These are phyloP conservation scores for Atalantia buxifolia DNA, from an alignment of 345 rosid species.

Conservation along the genomic window DNA sequence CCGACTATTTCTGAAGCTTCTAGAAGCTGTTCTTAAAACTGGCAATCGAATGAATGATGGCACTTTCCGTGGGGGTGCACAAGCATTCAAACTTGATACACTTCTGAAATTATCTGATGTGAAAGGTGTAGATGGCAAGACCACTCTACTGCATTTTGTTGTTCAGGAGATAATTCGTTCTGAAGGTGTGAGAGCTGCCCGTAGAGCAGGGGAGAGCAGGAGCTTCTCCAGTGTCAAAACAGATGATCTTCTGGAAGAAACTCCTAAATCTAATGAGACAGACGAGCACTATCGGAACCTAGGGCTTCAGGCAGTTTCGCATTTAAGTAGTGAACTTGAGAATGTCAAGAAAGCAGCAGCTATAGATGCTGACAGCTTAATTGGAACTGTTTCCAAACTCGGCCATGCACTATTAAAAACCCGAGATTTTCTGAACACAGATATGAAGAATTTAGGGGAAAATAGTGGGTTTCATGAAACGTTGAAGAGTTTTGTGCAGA, in stretches of 20 bases:
- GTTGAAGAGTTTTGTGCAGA: constrained; percentile 74
- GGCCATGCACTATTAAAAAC: constrained; percentile 53
- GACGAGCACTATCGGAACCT: constrained; percentile 68
- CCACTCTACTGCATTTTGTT: constrained; percentile 94
- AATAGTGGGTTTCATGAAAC: constrained; percentile 69
- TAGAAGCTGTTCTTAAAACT: constrained; percentile 98
- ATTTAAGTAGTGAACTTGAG: constrained; percentile 71
- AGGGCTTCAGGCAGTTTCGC: constrained; percentile 84
- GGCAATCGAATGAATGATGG: constrained; percentile 99
- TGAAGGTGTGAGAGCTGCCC: constrained; percentile 90
- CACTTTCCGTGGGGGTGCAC: constrained; percentile 96
- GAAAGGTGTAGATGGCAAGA: constrained; percentile 94
- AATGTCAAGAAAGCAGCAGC: constrained; percentile 86
- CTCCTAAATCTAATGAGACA: constrained; percentile 40
- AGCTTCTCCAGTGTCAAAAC: constrained; percentile 68
- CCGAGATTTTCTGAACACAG: constrained; percentile 62
- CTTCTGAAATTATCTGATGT: constrained; percentile 93
- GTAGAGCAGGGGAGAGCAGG: constrained; percentile 58
- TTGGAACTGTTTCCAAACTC: constrained; percentile 68
- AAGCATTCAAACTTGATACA: constrained; percentile 96
- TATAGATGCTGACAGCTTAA: constrained; percentile 77
- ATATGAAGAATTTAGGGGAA: constrained; percentile 66
- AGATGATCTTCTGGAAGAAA: constrained; percentile 71
- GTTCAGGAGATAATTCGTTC: constrained; percentile 90
- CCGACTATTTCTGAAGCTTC: constrained; percentile 84